phyloP scores from a whole-genome alignment of 2,329 filamentous ascomycete genomes.

The Cercospora janseana region DNA sequence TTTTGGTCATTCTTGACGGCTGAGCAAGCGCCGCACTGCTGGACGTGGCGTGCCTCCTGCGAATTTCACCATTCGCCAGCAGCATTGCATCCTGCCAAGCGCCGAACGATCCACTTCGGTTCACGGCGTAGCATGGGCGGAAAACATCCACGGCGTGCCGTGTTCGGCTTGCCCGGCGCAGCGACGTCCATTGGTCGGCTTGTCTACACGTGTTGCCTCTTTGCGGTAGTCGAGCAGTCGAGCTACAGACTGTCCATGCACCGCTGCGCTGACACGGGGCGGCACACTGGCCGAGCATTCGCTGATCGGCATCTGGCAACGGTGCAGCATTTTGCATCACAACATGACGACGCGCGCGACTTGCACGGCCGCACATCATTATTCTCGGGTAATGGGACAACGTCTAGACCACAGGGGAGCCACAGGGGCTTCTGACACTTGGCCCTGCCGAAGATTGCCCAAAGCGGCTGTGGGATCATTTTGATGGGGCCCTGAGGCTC shows the following conservation, averaged over 20 bases:
- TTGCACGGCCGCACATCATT: too few relatives aligned
- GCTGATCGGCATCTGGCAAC: background rate
- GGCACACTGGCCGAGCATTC: background rate
- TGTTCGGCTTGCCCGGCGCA: background rate
- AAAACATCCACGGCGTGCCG: too few relatives aligned
- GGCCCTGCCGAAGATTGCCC: slow-evolving; percentile 3
- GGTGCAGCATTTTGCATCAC: too few relatives aligned
- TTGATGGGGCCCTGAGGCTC: too few relatives aligned
- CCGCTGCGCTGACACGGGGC: background rate
- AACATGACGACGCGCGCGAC: too few relatives aligned
- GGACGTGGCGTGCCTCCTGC: too few relatives aligned
- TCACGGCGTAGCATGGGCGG: too few relatives aligned
- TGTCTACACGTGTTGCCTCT: background rate
- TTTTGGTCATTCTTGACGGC: too few relatives aligned
- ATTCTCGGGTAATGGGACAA: background rate
- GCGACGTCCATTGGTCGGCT: background rate
- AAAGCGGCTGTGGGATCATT: background rate
- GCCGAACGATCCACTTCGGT: too few relatives aligned
- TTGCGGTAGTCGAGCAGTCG: background rate
- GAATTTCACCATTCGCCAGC: too few relatives aligned
- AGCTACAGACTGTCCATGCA: background rate
- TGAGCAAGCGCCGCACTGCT: too few relatives aligned
- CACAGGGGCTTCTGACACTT: background rate
- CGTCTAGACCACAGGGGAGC: slow-evolving; percentile 4
- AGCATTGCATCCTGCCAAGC: too few relatives aligned